These are phyloP conservation scores for Yarrowia yakushimensis DNA, from an alignment of 805 yeast genomes.

Conservation along the genomic window DNA sequence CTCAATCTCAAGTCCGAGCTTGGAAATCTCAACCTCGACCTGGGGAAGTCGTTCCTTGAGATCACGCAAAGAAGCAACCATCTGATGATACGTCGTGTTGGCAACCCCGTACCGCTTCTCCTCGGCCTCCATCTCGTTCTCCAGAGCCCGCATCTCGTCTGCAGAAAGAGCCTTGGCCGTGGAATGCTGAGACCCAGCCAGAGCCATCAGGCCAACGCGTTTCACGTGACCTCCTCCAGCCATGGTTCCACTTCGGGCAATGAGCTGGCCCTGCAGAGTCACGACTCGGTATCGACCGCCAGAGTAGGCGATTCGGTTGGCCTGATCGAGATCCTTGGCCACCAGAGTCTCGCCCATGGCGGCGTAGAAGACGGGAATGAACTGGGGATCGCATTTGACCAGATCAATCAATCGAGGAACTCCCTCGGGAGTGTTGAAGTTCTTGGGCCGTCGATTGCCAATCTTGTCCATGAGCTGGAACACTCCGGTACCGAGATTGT, in stretches of 20 bases:
- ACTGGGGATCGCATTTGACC: constrained; percentile 64
- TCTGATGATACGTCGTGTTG: constrained; percentile 50
- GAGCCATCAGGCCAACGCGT: constrained; percentile 67
- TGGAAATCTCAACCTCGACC: constrained; percentile 58
- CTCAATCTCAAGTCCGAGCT: constrained; percentile 60
- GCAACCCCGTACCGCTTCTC: constrained; percentile 51
- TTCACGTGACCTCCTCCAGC: constrained; percentile 85
- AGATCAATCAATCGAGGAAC: constrained; percentile 84
- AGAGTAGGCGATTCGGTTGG: constrained; percentile 85
- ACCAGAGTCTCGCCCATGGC: constrained; percentile 85
- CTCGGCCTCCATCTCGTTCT: constrained; percentile 48
- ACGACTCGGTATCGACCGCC: constrained; percentile 80
- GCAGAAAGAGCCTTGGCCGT: constrained; percentile 46
- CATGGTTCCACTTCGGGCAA: constrained; percentile 92
- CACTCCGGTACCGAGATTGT: constrained; percentile 82
- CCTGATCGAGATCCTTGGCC: constrained; percentile 71
- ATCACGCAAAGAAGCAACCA: constrained; percentile 55
- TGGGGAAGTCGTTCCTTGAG: constrained; percentile 68
- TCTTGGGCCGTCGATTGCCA: constrained; percentile 44
- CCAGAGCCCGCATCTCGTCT: constrained; percentile 54
- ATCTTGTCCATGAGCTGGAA: constrained; percentile 78
- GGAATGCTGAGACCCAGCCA: constrained; percentile 34
- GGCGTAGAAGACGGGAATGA: constrained; percentile 84
- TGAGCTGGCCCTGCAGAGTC: constrained; percentile 85
- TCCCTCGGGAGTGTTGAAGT: constrained; percentile 62